Evolutionary conservation across 176 grass and related monocot genomes (phyloP), one percentile per base, ranked within the genome.

Genomic region (Thinopyrum elongatum): DNA sequence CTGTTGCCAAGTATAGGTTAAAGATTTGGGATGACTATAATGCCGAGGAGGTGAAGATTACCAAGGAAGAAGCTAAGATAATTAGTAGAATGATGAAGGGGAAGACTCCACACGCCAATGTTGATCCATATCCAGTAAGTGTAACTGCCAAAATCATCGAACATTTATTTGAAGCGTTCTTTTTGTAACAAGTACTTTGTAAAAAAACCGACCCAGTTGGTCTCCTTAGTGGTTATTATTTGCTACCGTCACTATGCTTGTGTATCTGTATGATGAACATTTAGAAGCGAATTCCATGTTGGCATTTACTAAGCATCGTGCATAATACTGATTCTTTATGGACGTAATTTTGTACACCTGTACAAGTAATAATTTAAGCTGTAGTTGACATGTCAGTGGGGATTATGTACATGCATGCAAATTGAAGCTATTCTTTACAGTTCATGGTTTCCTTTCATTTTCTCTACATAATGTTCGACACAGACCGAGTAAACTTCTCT

Each of bases 101-200:
- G 69, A 94, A 92, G 83, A 93, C 97, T 76, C 97, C 97, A 79
- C 97, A 97, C 35, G 51, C 85, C 41, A 93, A 83, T 86, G 87
- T 96, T 80, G 90, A 99, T 94, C 92, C 97, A 80, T 94, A 97
- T 93, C 88, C 94, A 80, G 97, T 99, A 86, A 76, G 88, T 91
- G 19, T 51, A 21, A 28, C 78, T 55, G 68, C 42, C 64, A 47
- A 75, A 68, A 80, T 22, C 74, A 16, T 68, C 11, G 17, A 69
- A 21, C 31, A n/a, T 41, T 76, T 31, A 38, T 63, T 74, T 79
- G 17, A 76, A 55, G 35, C 26, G 46, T 27, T 60, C 25, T 47
- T 36, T 65, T 83, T 65, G 30, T 76, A 57, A 57, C 19, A 2
- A 12, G 1, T 57, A 57, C 44, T 47, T 4, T 53, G 15, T 53